Percentiles rank a stretch among this genome's conserved stretches.
Evolutionary conservation across 1,139 yeast genomes (phyloP).

Genomic region (Taiozyma sp.): DNA sequence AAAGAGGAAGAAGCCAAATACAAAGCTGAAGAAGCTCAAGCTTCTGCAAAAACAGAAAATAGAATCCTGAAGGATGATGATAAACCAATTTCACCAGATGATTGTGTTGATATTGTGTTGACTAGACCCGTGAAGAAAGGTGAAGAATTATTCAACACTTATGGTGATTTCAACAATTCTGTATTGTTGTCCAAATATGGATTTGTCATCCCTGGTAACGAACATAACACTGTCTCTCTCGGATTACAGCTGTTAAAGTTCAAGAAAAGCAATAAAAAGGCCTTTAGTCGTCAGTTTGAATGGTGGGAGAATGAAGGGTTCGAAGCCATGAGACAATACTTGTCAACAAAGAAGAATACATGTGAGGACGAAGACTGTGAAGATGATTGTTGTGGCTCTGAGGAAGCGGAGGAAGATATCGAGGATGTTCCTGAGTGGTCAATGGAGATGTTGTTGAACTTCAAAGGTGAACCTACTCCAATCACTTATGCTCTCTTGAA

Average conservation of each 20-base stretch:
- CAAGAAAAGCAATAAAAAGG: slow-evolving; percentile 33
- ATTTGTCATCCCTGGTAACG: slow-evolving; percentile 49
- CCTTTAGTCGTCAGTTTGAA: slow-evolving; percentile 40
- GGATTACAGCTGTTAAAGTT: slow-evolving; percentile 47
- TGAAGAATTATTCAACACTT: slow-evolving; percentile 66
- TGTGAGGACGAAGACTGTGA: slow-evolving; percentile 17
- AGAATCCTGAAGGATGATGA: slow-evolving; percentile 18
- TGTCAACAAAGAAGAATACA: slow-evolving; percentile 19
- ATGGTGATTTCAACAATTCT: slow-evolving; percentile 82
- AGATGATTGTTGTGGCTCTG: slow-evolving; percentile 20
- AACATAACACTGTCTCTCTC: slow-evolving; percentile 57
- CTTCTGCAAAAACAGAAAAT: slow-evolving; percentile 31
- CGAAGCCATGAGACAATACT: slow-evolving; percentile 28
- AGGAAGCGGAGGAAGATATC: slow-evolving; percentile 19
- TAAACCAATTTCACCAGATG: slow-evolving; percentile 29
- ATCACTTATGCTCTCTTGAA: slow-evolving; percentile 36
- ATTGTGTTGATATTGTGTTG: slow-evolving; percentile 54
- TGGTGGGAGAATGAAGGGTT: slow-evolving; percentile 66
- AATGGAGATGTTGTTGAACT: slow-evolving; percentile 30
- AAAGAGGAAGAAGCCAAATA: slow-evolving; percentile 11
- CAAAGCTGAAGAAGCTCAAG: slow-evolving; percentile 23
- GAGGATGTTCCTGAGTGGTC: slow-evolving; percentile 34
- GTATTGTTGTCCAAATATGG: slow-evolving; percentile 59
- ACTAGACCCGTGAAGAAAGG: slow-evolving; percentile 27
- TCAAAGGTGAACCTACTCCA: slow-evolving; percentile 36